Percentiles rank a stretch among this genome's conserved stretches.
phyloP scores from a whole-genome alignment of 1,284 basidiomycete genomes.

The Mycena citricolor region DNA sequence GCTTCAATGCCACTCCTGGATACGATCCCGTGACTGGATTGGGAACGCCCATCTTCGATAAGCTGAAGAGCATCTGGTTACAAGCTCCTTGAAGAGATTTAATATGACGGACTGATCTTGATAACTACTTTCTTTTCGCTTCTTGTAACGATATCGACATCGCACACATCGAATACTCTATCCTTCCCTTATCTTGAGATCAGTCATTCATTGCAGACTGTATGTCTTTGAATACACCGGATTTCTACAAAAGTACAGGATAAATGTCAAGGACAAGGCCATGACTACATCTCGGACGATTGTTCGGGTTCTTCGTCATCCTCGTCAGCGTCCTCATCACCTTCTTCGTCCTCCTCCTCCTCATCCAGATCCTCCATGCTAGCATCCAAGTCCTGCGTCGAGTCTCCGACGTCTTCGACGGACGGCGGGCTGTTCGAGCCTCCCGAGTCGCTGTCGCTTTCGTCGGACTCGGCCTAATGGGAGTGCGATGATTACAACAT shows the following conservation, averaged over 20 bases:
- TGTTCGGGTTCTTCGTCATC: slow-evolving; percentile 40
- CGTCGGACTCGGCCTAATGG: slow-evolving; percentile 41
- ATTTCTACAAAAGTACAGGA: too few relatives aligned
- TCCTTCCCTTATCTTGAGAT: too few relatives aligned
- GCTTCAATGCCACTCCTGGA: slow-evolving; percentile 2
- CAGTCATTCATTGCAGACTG: too few relatives aligned
- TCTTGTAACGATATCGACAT: too few relatives aligned
- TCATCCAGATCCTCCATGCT: slow-evolving; percentile 75
- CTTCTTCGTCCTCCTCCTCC: slow-evolving; percentile 45
- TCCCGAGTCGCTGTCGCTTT: slow-evolving; percentile 46
- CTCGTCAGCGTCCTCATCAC: slow-evolving; percentile 39
- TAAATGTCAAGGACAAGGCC: too few relatives aligned
- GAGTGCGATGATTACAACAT: background rate
- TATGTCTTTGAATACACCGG: too few relatives aligned
- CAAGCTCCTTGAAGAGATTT: slow-evolving; percentile 2
- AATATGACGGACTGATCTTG: too few relatives aligned
- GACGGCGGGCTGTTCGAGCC: slow-evolving; percentile 41
- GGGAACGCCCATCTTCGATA: slow-evolving; percentile 13
- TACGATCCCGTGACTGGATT: slow-evolving; percentile 16
- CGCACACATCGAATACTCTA: too few relatives aligned
- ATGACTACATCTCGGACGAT: slow-evolving; percentile 32
- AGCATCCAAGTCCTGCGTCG: slow-evolving; percentile 61
- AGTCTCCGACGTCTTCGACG: slow-evolving; percentile 54
- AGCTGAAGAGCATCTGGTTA: slow-evolving; percentile 4
- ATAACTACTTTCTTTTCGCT: too few relatives aligned